phyloP scores from a whole-genome alignment of 2,329 filamentous ascomycete species.

The Fusarium sulawesiense region DNA sequence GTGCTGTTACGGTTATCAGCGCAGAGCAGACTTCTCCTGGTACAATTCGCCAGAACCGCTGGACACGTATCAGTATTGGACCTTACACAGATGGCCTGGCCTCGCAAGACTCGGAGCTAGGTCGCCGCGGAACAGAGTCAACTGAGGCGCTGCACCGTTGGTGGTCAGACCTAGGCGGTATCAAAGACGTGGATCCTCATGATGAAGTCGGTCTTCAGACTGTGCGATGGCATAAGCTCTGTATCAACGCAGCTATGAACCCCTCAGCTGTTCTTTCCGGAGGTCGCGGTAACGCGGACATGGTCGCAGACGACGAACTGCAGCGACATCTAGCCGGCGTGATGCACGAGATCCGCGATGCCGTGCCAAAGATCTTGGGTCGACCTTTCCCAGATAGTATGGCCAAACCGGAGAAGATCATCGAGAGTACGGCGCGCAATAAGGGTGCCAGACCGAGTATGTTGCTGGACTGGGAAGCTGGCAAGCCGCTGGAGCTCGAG shows the following conservation, averaged over 20 bases:
- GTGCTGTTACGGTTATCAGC: conserved; percentile 75
- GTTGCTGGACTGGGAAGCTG: conserved; percentile 76
- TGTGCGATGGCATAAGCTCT: conserved; percentile 80
- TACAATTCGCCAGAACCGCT: conserved; percentile 75
- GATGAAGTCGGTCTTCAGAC: conserved; percentile 75
- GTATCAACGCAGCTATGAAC: conserved; percentile 81
- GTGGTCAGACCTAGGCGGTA: conserved; percentile 66
- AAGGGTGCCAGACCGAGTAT: conserved; percentile 74
- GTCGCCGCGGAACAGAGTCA: conserved; percentile 52
- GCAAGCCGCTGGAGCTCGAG: conserved; percentile 75
- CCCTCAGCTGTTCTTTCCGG: conserved; percentile 75
- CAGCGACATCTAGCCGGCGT: conserved; percentile 70
- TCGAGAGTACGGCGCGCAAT: conserved; percentile 72
- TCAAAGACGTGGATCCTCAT: conserved; percentile 73
- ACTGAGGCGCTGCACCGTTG: conserved; percentile 65
- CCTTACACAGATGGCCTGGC: conserved; percentile 68
- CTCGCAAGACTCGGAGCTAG: conserved; percentile 49
- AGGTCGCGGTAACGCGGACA: conserved; percentile 72
- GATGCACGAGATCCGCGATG: conserved; percentile 76
- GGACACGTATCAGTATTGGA: conserved; percentile 78
- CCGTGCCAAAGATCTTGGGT: conserved; percentile 72
- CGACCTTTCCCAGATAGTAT: conserved; percentile 67
- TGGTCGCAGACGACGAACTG: conserved; percentile 73
- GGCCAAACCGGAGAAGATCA: conserved; percentile 71
- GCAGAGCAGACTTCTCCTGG: conserved; percentile 74